phyloP scores from a whole-genome alignment of 202 grass and related monocot species.

The Brachypodium distachyon region DNA sequence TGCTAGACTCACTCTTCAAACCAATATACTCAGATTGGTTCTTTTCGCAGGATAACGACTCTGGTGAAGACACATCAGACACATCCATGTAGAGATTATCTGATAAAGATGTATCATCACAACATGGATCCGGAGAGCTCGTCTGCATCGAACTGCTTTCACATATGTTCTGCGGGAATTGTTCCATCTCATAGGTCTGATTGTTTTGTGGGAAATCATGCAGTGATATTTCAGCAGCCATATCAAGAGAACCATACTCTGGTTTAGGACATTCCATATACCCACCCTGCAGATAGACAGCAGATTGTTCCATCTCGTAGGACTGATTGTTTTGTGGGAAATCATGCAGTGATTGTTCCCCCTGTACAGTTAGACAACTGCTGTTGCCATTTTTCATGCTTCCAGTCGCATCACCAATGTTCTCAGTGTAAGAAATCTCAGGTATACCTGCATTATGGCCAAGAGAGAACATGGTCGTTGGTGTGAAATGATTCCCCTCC shows the following conservation, averaged over 20 bases:
- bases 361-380: constrained; percentile 39
- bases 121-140: constrained; percentile 32
- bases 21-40: constrained; percentile 43
- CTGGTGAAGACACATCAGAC: constrained; percentile 37
- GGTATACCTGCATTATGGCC: constrained; percentile 12
- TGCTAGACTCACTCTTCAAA: constrained; percentile 82
- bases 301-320: constrained; percentile 34
- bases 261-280: constrained; percentile 25
- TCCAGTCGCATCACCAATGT: constrained; percentile 31
- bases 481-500: constrained; percentile 26
- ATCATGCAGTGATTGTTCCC: constrained; percentile 30
- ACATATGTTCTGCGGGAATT: constrained; percentile 26
- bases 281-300: constrained; percentile 19
- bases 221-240: constrained; percentile 13
- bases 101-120: constrained; percentile 54
- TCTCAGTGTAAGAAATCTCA: constrained; percentile 25
- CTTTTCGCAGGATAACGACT: constrained; percentile 32
- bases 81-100: constrained; percentile 36
- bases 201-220: constrained; percentile 33
- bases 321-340: constrained; percentile 34
- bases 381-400: constrained; percentile 36
- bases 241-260: constrained; percentile 31
- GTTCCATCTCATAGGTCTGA: constrained; percentile 38
- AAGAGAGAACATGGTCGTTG: constrained; percentile 19
- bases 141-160: constrained; percentile 43